Conservation (phyloP, 352 stramenopile genomes). For the Globisporangium radiosum region DNA sequence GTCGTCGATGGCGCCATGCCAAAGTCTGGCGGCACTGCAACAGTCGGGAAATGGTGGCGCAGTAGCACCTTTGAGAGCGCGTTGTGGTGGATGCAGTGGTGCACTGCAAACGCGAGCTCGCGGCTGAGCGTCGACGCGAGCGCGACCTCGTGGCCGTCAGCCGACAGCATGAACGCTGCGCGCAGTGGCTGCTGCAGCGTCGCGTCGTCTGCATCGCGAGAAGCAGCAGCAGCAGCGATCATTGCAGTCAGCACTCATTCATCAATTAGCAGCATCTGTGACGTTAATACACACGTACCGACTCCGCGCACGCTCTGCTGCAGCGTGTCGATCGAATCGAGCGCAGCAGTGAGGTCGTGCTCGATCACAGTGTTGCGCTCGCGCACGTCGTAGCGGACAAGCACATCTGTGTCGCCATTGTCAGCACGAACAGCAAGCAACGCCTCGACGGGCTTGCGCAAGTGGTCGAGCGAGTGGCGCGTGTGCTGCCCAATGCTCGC, state of each 20-base stretch:
- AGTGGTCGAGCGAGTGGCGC: constrained; percentile 74
- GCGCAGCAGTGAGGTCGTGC: constrained; percentile 39
- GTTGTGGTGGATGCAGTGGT: constrained; percentile 87
- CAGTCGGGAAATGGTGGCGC: constrained; percentile 51
- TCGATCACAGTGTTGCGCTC: constrained; percentile 62
- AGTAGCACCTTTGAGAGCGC: constrained; percentile 72
- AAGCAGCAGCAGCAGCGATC: too few relatives aligned
- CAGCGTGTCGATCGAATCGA: constrained; percentile 50
- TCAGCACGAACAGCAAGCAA: neutral
- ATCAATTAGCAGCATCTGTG: too few relatives aligned
- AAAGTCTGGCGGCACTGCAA: constrained; percentile 38
- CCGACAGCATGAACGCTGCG: constrained; percentile 75
- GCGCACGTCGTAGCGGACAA: constrained; percentile 68
- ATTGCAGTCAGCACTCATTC: too few relatives aligned
- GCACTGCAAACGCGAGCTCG: constrained; percentile 77
- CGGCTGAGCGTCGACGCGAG: constrained; percentile 69
- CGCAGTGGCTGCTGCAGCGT: constrained; percentile 23
- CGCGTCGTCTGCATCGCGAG: constrained; percentile 7
- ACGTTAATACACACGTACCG: constrained; percentile 7
- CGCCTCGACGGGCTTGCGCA: constrained; percentile 61
- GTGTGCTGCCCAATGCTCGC: constrained; percentile 66
- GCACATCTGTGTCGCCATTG: neutral
- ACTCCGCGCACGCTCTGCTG: constrained; percentile 24
- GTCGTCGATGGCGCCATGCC: constrained; percentile 75
- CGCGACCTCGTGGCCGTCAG: constrained; percentile 56